Conservation (phyloP, 495 filamentous ascomycete species). For the Hypoxylon fuscum region DNA sequence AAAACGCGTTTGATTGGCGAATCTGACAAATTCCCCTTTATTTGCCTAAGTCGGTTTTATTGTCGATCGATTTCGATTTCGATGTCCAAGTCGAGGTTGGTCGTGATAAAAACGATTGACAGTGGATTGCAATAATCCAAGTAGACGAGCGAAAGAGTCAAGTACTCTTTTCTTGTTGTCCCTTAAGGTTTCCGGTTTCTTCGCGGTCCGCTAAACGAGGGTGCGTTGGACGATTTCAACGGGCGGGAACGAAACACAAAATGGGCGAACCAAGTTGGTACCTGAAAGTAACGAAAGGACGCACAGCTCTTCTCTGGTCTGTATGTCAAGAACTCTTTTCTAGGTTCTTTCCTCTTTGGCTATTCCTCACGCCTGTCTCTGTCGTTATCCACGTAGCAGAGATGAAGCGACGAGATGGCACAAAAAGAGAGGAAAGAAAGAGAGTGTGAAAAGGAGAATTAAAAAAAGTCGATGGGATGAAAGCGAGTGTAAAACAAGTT, state of each 20-base stretch:
- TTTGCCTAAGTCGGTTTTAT: conserved; percentile 13
- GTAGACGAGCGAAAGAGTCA: conserved; percentile 9
- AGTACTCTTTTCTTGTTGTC: conserved; percentile 13
- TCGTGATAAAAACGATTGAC: conserved; percentile 32
- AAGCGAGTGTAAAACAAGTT: conserved; percentile 47
- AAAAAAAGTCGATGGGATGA: conserved; percentile 34
- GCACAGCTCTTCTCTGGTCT: conserved; percentile 28
- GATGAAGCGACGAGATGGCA: conserved; percentile 34
- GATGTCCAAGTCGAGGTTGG: no score
- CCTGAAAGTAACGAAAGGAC: conserved; percentile 43
- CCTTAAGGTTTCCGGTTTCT: conserved; percentile 22
- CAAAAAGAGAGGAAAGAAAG: conserved; percentile 36
- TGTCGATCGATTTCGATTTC: conserved; percentile 7
- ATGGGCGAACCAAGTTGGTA: conserved; percentile 30
- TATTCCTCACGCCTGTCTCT: conserved; percentile 24
- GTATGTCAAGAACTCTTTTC: conserved; percentile 13
- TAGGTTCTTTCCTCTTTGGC: conserved; percentile 19
- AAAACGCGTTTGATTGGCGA: conserved; percentile 37
- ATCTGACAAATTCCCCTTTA: conserved; percentile 29
- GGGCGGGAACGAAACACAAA: conserved; percentile 39
- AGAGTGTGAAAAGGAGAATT: conserved; percentile 28
- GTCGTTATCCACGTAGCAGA: conserved; percentile 34
- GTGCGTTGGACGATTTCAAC: conserved; percentile 32
- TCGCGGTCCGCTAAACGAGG: conserved; percentile 35
- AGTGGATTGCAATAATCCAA: conserved; percentile 14